Percentiles rank a stretch among this genome's conserved stretches.
Evolutionary conservation across 441 rosid species (phyloP).

Genomic region (Brassica balearica): DNA sequence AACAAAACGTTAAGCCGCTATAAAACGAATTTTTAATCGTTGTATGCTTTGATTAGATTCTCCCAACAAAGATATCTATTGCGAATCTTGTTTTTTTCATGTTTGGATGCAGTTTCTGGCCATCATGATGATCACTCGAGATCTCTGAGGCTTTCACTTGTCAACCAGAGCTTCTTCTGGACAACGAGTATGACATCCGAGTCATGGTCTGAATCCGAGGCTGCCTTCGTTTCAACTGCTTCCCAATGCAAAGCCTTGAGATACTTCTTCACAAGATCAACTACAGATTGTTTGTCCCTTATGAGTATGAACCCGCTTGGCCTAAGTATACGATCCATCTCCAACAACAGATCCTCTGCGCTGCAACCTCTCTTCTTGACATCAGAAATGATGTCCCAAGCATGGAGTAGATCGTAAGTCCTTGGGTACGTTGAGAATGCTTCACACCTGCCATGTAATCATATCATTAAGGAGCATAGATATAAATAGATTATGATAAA

Average conservation of each 20-base stretch:
- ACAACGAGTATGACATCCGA: conserved; percentile 54
- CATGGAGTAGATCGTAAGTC: conserved; percentile 94
- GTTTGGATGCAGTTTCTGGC: conserved; percentile 11
- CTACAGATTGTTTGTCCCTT: conserved; percentile 69
- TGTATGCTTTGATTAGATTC: conserved; percentile 37
- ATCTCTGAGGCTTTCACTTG: conserved; percentile 81
- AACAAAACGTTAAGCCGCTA: conserved; percentile 26
- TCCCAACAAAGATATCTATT: conserved; percentile 19
- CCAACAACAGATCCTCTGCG: conserved; percentile 79
- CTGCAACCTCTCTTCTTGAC: conserved; percentile 86
- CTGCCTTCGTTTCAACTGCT: conserved; percentile 64
- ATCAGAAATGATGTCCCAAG: conserved; percentile 84
- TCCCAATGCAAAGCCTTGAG: conserved; percentile 90
- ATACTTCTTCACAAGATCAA: conserved; percentile 77
- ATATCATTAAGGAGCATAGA: background rate
- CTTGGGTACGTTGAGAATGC: conserved; percentile 92
- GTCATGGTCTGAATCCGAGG: conserved; percentile 65
- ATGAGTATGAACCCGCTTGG: conserved; percentile 86
- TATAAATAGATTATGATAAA: background rate
- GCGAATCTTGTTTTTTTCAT: conserved; percentile 10
- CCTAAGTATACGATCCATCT: conserved; percentile 95
- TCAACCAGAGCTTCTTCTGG: conserved; percentile 93
- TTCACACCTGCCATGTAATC: conserved; percentile 71
- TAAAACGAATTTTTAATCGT: conserved; percentile 34
- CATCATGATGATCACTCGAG: conserved; percentile 55